Evolutionary conservation across 495 filamentous ascomycete genomes (phyloP).

Genomic region (Hapsidospora chrysogenum): DNA sequence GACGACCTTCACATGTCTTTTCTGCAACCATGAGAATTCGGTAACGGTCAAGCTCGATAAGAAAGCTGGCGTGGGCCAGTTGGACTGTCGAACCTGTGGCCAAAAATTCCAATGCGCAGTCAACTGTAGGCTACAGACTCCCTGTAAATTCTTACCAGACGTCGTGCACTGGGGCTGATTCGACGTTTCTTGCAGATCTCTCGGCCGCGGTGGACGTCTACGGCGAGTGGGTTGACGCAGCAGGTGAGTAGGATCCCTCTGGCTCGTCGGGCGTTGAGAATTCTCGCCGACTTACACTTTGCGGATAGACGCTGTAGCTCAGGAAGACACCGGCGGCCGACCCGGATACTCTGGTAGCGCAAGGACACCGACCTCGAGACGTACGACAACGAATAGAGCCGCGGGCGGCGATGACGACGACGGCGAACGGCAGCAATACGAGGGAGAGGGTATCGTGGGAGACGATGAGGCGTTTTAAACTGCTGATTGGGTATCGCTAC

Average conservation of each 20-base stretch:
- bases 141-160: background rate
- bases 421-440: slow-evolving; percentile 12
- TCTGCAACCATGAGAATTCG: slow-evolving; percentile 93
- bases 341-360: slow-evolving; percentile 8
- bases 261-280: slow-evolving; percentile 10
- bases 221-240: slow-evolving; percentile 95
- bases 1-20: slow-evolving; percentile 83
- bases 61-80: slow-evolving; percentile 66
- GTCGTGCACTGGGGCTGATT: background rate
- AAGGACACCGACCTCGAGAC: slow-evolving; percentile 3
- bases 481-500: too few species aligned
- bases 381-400: slow-evolving; percentile 19
- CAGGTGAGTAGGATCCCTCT: slow-evolving; percentile 49
- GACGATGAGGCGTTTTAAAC: slow-evolving; percentile 24
- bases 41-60: slow-evolving; percentile 82
- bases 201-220: slow-evolving; percentile 89
- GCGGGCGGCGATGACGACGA: slow-evolving; percentile 36
- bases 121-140: slow-evolving; percentile 49
- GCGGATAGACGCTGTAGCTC: slow-evolving; percentile 22
- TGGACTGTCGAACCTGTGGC: slow-evolving; percentile 84
- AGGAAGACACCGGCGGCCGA: slow-evolving; percentile 16
- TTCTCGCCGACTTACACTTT: slow-evolving; percentile 8
- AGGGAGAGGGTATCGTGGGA: slow-evolving; percentile 21
- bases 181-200: slow-evolving; percentile 38
- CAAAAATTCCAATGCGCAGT: slow-evolving; percentile 84